Base-by-base conservation (phyloP, 768 basidiomycete genomes). In the Hemileccinum rubropunctum region DNA sequence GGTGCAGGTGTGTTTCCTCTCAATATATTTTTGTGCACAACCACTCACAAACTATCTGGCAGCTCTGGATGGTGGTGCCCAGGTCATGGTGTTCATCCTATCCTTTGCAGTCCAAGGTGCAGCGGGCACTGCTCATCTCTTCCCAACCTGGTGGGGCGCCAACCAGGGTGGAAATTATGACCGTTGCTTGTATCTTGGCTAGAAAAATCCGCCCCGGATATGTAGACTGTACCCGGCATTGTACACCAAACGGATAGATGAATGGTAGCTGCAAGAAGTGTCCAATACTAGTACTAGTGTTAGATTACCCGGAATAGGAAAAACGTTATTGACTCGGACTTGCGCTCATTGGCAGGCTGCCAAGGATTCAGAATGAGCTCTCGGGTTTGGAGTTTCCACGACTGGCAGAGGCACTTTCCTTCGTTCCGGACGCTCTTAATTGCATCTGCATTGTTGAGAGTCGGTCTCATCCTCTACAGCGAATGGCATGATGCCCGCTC, bases 401-500 rank as follows among this genome's bases (percentile, higher is more conserved):
- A 27, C 45, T 57, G 57, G 61, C 53, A 45, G 27, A 51, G 42
- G 9, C 23, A 13, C 40, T 3, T 52, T 41, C 56, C 60, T 26
- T 76, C 74, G 26, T 88, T 84, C 60, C 68, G 65, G 54, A 68
- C 71, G 58, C 67, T 89, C 38, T 61, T 91, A n/a, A 26, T 74
- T 17, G 56, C 73, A 20, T 81, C 89, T 1, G 66, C 73, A 18
- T n/a, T 77, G 35, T 63, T 95, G 45, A 83, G 91, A 51, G 64
- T 88, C 28, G 74, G 64, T 6, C 79, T 95, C 38, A 85, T 95
- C 50, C 63, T 85, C 4, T 95, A 94, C 66, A 92, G 91, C 62
- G 88, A 90, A 71, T 92, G 89, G 82, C 92, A 94, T 51, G 93
- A 97, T 59, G 80, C 80, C 14, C 83, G 73, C 58, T 90, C 88